These are phyloP conservation scores for Moricandia arvensis DNA, from an alignment of 345 rosid species.

Conservation along the genomic window DNA sequence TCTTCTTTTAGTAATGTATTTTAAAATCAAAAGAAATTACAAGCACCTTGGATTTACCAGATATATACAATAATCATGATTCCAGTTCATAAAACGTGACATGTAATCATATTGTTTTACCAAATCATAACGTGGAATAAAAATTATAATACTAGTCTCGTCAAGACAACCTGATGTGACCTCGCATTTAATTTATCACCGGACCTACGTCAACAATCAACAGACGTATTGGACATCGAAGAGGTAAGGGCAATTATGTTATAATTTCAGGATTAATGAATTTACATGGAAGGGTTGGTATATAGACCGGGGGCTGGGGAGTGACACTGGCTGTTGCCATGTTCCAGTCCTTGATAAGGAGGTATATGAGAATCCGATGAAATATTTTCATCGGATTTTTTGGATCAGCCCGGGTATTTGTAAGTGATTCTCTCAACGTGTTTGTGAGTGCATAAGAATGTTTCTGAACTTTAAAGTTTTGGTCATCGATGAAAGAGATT, in stretches of 20 bases:
- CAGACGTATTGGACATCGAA: neutral
- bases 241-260: neutral
- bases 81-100: neutral
- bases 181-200: neutral
- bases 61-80: conserved; percentile 6
- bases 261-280: neutral
- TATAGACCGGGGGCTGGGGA: neutral
- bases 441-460: neutral
- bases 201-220: neutral
- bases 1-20: conserved; percentile 15
- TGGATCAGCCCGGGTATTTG: neutral
- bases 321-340: neutral
- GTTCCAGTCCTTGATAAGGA: neutral
- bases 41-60: conserved; percentile 9
- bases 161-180: neutral
- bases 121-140: neutral
- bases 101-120: neutral
- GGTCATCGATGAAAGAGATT: neutral
- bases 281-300: neutral
- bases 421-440: too few species aligned
- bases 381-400: neutral
- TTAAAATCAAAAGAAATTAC: neutral
- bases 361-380: neutral
- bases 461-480: neutral
- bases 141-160: neutral